Base-by-base conservation (phyloP, 805 yeast species). In the Zygotorulaspora chibaensis region DNA sequence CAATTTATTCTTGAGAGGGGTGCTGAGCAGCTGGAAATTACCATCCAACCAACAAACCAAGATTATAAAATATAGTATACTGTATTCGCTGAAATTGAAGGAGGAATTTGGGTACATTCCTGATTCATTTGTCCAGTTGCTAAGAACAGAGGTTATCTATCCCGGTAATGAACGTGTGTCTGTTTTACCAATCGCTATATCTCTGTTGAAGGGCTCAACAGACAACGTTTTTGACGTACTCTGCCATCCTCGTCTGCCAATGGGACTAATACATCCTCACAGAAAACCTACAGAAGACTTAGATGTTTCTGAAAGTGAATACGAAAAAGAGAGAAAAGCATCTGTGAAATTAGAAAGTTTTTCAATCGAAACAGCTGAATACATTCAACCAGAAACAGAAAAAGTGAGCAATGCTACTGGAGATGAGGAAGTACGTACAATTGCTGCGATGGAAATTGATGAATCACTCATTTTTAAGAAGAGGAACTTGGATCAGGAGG, bases 221-320 rank as follows among this genome's bases (percentile, higher is more conserved):
- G 78, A 80, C 56, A 75, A 71, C 8, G 59, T 77, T 16, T 60
- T 82, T 35, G 78, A 86, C 57, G 70, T 84, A 1, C 71, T 87
- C 54, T 74, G 79, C 43, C 84, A 84, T 56, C 95, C 96, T 35
- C 72, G 93, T 56, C 77, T 87, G 54, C 96, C 96, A 2, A 72
- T 64, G 51, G 57, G 63, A 15, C 50, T 60, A 25, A 47, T 66
- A 30, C 59, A 65, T 37, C 56, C 55, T 29, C 51, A 63, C 50
- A 31, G 51, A 56, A 34, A 58, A 51, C 48, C 61, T 42, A 29
- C 55, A 50, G 58, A 59, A 25, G 50, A 44, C n/a, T 59, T 50
- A 7, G 57, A 52, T 25, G 68, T 58, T 16, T 63, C 56, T 8
- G 66, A 59, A 11, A 62, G 57, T 18, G 67, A 59, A n/a, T 58